Evolutionary conservation across 2,329 filamentous ascomycete species (phyloP).

Genomic region (Thelonectria olida): DNA sequence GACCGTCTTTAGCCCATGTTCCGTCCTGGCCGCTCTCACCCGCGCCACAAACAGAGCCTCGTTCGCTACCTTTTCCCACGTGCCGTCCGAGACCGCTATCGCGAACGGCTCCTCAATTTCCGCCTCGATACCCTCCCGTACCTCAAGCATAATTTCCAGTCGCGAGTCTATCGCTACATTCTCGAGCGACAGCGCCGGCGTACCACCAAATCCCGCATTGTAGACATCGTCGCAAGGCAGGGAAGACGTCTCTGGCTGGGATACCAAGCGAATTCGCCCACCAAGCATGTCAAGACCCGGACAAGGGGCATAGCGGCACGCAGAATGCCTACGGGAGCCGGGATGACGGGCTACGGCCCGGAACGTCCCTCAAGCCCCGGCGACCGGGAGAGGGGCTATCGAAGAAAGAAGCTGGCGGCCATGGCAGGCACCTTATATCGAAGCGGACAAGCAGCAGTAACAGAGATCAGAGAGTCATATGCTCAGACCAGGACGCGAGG

Average conservation of each 20-base stretch:
- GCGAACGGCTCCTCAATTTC: slow-evolving; percentile 73
- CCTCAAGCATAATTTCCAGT: slow-evolving; percentile 76
- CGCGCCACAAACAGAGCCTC: slow-evolving; percentile 58
- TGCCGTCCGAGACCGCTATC: slow-evolving; percentile 67
- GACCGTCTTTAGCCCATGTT: slow-evolving; percentile 57
- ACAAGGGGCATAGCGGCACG: slow-evolving; percentile 41
- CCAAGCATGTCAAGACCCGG: slow-evolving; percentile 46
- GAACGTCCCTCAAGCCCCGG: slow-evolving; percentile 39
- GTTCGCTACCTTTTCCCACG: slow-evolving; percentile 76
- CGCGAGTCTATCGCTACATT: slow-evolving; percentile 79
- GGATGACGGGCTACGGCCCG: slow-evolving; percentile 41
- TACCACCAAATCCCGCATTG: slow-evolving; percentile 56
- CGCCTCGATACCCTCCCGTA: slow-evolving; percentile 78
- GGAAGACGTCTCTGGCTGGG: slow-evolving; percentile 58
- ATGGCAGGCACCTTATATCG: slow-evolving; percentile 67
- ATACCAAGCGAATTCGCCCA: slow-evolving; percentile 38
- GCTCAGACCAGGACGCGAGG: slow-evolving; percentile 58
- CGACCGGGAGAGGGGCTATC: slow-evolving; percentile 70
- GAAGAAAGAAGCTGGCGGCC: slow-evolving; percentile 79
- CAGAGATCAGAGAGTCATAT: slow-evolving; percentile 67
- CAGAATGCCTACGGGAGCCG: slow-evolving; percentile 42
- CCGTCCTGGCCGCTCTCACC: slow-evolving; percentile 46
- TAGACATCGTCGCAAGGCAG: slow-evolving; percentile 53
- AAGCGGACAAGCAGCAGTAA: slow-evolving; percentile 65
- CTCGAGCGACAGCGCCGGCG: slow-evolving; percentile 69